These are phyloP conservation scores for Starmerella floris DNA, from an alignment of 805 yeast species.

Conservation along the genomic window DNA sequence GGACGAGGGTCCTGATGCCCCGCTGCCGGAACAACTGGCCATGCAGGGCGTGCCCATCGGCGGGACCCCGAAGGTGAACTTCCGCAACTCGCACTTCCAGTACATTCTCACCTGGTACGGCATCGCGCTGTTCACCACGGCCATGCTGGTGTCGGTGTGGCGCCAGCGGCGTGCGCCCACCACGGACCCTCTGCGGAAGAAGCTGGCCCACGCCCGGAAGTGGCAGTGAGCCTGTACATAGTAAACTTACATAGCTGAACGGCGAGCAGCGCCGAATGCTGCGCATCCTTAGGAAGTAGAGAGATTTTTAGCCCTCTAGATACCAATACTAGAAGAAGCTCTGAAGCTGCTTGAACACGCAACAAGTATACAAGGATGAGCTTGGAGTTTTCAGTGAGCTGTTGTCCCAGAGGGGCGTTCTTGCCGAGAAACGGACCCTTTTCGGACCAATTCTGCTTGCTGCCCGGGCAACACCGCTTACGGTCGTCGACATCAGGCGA, in stretches of 20 bases:
- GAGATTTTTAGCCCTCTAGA: too few species aligned
- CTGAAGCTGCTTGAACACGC: too few species aligned
- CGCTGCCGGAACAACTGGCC: conserved; percentile 40
- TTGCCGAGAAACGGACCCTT: too few species aligned
- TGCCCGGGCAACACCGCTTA: too few species aligned
- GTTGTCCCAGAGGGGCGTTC: too few species aligned
- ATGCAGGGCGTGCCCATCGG: conserved; percentile 87
- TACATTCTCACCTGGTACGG: conserved; percentile 95
- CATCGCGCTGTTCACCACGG: conserved; percentile 55
- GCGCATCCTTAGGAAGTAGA: neutral
- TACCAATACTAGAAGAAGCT: too few species aligned
- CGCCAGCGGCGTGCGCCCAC: conserved; percentile 28
- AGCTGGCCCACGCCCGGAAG: conserved; percentile 23
- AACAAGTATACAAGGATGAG: too few species aligned
- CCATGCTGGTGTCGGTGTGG: conserved; percentile 45
- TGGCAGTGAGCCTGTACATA: conserved; percentile 17
- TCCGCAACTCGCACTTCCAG: conserved; percentile 81
- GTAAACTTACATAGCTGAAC: neutral
- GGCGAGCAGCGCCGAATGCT: too few species aligned
- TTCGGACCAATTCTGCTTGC: too few species aligned
- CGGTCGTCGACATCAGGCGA: too few species aligned
- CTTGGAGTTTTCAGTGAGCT: too few species aligned
- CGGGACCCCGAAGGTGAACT: conserved; percentile 60
- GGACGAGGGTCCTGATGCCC: conserved; percentile 32
- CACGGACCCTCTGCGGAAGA: conserved; percentile 16